Evolutionary conservation across 2,329 filamentous ascomycete species (phyloP), one percentile per base, ranked within the genome.

Genomic region (Monosporascus sp.): DNA sequence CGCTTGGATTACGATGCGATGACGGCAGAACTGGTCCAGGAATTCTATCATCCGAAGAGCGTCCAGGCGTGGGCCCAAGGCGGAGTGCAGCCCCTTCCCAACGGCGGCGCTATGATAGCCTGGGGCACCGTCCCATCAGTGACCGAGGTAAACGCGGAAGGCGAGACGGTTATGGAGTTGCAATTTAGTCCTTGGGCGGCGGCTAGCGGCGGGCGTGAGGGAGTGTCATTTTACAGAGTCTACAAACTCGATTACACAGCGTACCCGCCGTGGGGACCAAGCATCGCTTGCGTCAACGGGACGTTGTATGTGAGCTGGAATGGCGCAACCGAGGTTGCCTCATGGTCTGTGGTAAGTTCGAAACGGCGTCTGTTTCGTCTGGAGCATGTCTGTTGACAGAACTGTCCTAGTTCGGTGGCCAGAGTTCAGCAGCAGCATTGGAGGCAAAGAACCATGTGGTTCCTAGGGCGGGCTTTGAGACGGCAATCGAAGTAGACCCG

Each of bases 91-190:
- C 59, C 80, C 8, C 71, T 85, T 0, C 73, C 77, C 0, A 75
- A 75, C 50, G 76, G 76, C 27, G 78, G 80, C 54, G 74, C 74
- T 8, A 68, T 84, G 43, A 75, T 84, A 36, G 79, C 79, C 57
- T 84, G 80, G 79, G 81, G 82, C 8, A 73, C 71, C 0, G 70
- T 73, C 20, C 75, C 75, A 0, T 73, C 74, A 2, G 58, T 76
- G 14, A 78, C 75, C 11, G 76, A 76, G 56, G 72, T 78, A 58
- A 69, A 69, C 0, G 59, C 69, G 1, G 72, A 77, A 22, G 80
- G 80, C 14, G 65, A 71, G 11, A 62, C 75, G 4, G 69, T 84
- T 16, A 81, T 80, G 68, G 76, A 82, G 54, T 73, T 66, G 6
- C 50, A 52, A 44, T 24, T 48, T 20, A 46, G 50, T 17, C 50